Evolutionary conservation across 176 grass and related monocot species (phyloP), one percentile per base, ranked within the genome.

Genomic region (Typha latifolia): DNA sequence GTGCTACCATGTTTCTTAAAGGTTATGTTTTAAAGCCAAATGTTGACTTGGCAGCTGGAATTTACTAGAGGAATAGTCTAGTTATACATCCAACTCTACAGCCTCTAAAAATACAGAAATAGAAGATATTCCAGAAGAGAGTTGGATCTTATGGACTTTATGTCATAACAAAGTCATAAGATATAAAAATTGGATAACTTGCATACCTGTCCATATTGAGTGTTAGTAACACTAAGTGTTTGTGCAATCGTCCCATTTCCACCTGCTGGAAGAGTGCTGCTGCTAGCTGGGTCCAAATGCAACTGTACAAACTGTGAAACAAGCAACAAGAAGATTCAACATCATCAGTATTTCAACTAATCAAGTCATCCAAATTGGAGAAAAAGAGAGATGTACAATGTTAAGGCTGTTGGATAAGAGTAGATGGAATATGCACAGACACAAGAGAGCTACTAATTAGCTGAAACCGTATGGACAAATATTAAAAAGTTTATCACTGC

Each of bases 161-260:
- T 43, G 15, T 2, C n/a, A 47, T 10, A 15, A 16, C 51, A 22
- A 48, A 59, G 53, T 59, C 14, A 59, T 19, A 57, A 75, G 32
- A 1, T 8, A 14, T 23, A 16, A 29, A 47, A 9, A 55, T 53
- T 31, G 32, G 2, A 10, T 13, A 56, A 32, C 1, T 66, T 66
- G 69, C n/a, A 51, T 90, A 99, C 94, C 94, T 99, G 94, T 23
- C 89, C 95, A 74, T 90, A 86, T 75, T 87, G 86, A 62, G 66
- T 94, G 80, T 99, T 99, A 61, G 95, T 99, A 66, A 90, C 68
- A 79, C 64, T 79, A 31, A 99, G 81, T 57, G 48, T 94, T 78
- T 99, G 95, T 62, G 86, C 85, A 68, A 99, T 71, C 43, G 64
- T 79, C 64, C 80, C 88, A 67, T 82, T 91, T 70, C 89, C 86